phyloP scores from a whole-genome alignment of 805 yeast species.

The Ogataea methanolica region DNA sequence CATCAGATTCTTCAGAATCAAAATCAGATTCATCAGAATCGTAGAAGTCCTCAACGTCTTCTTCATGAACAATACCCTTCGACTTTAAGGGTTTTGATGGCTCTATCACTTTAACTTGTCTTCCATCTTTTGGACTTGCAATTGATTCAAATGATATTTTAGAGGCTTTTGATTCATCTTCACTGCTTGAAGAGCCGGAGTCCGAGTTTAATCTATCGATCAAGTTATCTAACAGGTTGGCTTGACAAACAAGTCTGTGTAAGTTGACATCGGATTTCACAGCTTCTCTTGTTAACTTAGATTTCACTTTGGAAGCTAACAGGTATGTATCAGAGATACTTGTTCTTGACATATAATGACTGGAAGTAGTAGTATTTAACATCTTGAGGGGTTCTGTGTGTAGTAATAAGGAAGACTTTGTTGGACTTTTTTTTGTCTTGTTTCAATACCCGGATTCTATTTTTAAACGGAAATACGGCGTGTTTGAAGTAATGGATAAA shows the following conservation, averaged over 20 bases:
- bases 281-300: slow-evolving; percentile 61
- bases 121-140: slow-evolving; percentile 4
- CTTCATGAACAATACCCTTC: slow-evolving; percentile 3
- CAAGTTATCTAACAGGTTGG: slow-evolving; percentile 61
- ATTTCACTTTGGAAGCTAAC: slow-evolving; percentile 60
- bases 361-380: not conserved
- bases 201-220: slow-evolving; percentile 45
- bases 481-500: too few species aligned
- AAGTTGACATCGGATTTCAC: slow-evolving; percentile 51
- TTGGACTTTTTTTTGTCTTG: not conserved
- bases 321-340: slow-evolving; percentile 46
- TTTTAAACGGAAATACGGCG: too few species aligned
- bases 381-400: not conserved
- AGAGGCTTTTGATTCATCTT: slow-evolving; percentile 15
- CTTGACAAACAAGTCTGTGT: slow-evolving; percentile 60
- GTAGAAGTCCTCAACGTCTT: slow-evolving; percentile 8
- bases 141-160: slow-evolving; percentile 17
- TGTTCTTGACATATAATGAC: not conserved
- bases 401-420: not conserved
- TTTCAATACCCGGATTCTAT: too few species aligned
- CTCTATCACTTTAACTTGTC: slow-evolving; percentile 14
- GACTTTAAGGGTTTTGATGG: slow-evolving; percentile 6
- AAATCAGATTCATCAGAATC: slow-evolving; percentile 29
- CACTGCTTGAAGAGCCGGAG: slow-evolving; percentile 23
- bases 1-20: slow-evolving; percentile 23